Percentiles rank a stretch among this genome's conserved stretches.
phyloP scores from a whole-genome alignment of 176 grass and related monocot genomes.

The Carex parvula region DNA sequence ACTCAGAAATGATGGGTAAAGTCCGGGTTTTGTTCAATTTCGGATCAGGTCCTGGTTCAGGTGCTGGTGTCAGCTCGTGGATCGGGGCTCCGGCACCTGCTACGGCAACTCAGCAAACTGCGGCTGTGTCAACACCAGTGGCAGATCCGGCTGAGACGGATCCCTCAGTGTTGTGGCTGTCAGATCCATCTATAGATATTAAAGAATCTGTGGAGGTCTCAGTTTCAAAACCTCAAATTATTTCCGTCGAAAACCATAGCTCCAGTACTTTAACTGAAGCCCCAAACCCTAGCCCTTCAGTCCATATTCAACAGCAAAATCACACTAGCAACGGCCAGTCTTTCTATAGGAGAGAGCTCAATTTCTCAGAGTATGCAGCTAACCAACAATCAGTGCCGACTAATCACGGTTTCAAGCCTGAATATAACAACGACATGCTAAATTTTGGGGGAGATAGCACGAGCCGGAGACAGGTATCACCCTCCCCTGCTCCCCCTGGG shows the following conservation, averaged over 20 bases:
- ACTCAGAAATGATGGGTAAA: slow-evolving; percentile 44
- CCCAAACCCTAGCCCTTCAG: slow-evolving; percentile 63
- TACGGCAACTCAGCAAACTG: not conserved
- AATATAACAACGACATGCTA: slow-evolving; percentile 71
- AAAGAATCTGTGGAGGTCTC: slow-evolving; percentile 79
- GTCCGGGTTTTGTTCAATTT: slow-evolving; percentile 65
- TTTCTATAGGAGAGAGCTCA: slow-evolving; percentile 67
- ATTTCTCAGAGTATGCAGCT: slow-evolving; percentile 66
- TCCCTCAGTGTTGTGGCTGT: slow-evolving; percentile 80
- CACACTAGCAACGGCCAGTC: slow-evolving; percentile 34
- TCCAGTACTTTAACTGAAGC: slow-evolving; percentile 70
- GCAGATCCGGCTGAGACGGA: slow-evolving; percentile 54
- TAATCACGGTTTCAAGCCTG: slow-evolving; percentile 67
- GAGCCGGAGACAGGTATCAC: slow-evolving; percentile 51
- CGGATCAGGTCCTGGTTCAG: slow-evolving; percentile 28
- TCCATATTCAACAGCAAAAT: slow-evolving; percentile 21
- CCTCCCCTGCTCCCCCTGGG: slow-evolving; percentile 35
- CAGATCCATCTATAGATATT: slow-evolving; percentile 56
- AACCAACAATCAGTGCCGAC: slow-evolving; percentile 33
- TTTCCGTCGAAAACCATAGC: slow-evolving; percentile 63
- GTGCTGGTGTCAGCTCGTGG: not conserved
- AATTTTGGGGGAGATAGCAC: slow-evolving; percentile 52
- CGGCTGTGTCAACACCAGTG: not conserved
- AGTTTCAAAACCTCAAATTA: slow-evolving; percentile 70
- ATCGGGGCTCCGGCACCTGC: not conserved